A percentile compares a stretch with the other conserved stretches of the same genome.
Conservation (phyloP, 345 rosid genomes). For the Citrus australasica region DNA sequence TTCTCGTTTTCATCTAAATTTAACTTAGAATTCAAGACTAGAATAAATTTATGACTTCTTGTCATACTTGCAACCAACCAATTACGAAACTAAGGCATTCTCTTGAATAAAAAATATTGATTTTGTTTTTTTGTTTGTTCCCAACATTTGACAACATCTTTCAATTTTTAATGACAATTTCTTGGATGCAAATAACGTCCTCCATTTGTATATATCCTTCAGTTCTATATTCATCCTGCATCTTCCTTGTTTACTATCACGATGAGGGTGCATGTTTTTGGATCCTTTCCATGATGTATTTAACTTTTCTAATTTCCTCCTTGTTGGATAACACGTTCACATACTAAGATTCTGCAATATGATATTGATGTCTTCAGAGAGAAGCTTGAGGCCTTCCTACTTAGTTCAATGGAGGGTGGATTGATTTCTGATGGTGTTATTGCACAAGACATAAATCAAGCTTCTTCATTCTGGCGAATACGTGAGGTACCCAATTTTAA, state of each 20-base stretch:
- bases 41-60: background rate
- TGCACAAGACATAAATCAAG: constrained; percentile 93
- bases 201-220: background rate
- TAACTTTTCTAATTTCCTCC: background rate
- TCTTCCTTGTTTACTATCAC: background rate
- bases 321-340: background rate
- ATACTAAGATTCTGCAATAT: background rate
- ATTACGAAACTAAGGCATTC: background rate
- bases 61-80: background rate
- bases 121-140: background rate
- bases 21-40: background rate
- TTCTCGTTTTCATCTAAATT: background rate
- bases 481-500: constrained; percentile 64
- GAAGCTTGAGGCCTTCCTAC: constrained; percentile 87
- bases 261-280: background rate
- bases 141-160: background rate
- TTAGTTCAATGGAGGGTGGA: constrained; percentile 72
- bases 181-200: background rate
- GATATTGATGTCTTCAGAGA: constrained; percentile 47
- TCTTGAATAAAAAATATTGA: background rate
- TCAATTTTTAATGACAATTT: background rate
- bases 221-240: background rate
- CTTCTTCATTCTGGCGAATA: constrained; percentile 86
- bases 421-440: constrained; percentile 87
- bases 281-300: background rate